Evolutionary conservation across 805 yeast species (phyloP).

Genomic region (Sugiyamaella lignohabitans): DNA sequence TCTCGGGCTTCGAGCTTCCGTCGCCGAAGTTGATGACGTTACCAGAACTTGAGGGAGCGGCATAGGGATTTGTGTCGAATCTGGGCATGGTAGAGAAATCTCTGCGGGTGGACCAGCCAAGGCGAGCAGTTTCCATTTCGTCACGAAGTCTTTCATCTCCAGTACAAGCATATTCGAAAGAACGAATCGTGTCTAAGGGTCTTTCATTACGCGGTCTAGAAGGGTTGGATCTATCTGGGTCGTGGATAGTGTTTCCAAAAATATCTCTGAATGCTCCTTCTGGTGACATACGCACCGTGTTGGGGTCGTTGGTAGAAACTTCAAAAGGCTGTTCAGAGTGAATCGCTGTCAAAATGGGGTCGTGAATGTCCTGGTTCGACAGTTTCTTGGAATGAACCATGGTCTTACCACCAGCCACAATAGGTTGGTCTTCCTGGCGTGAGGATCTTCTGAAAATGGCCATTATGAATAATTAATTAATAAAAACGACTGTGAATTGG

Average conservation of each 20-base stretch:
- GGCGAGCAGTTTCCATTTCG: constrained; percentile 66
- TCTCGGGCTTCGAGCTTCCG: constrained; percentile 23
- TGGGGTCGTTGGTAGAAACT: constrained; percentile 38
- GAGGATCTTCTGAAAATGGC: constrained; percentile 12
- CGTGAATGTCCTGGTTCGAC: constrained; percentile 47
- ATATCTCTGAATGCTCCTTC: constrained; percentile 63
- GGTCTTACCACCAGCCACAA: constrained; percentile 3
- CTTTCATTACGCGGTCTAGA: constrained; percentile 90
- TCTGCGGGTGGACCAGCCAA: constrained; percentile 85
- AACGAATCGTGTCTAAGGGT: constrained; percentile 91
- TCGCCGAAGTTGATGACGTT: constrained; percentile 34
- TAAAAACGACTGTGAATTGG: no score
- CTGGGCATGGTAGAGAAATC: constrained; percentile 50
- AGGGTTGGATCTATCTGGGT: constrained; percentile 88
- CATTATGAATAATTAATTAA: no score
- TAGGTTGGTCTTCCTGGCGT: constrained; percentile 9
- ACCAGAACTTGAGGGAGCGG: constrained; percentile 24
- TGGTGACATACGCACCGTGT: constrained; percentile 42
- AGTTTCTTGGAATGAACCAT: constrained; percentile 4
- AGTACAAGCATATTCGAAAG: constrained; percentile 89
- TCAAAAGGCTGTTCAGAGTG: constrained; percentile 96
- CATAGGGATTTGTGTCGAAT: constrained; percentile 35
- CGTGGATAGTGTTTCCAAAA: constrained; percentile 73
- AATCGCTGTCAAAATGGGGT: constrained; percentile 89
- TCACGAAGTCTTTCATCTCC: constrained; percentile 78